Percentiles rank a stretch among this genome's conserved stretches.
Conservation (phyloP, 1,284 basidiomycete species). For the Cryptococcus amylolentus region DNA sequence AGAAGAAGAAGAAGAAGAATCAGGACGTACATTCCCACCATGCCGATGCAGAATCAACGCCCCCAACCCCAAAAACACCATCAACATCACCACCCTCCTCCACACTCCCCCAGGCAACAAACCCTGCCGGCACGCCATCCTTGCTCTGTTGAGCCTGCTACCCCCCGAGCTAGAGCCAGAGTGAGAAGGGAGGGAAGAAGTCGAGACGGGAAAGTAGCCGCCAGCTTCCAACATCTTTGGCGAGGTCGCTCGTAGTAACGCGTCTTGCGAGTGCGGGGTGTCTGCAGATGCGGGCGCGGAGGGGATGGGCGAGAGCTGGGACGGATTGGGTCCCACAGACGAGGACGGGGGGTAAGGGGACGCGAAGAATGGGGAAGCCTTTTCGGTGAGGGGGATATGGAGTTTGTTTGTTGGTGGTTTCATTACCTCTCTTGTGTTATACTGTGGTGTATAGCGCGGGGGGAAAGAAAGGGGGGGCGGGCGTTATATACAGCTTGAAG, state of each 20-base stretch:
- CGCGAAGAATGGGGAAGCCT: constrained; percentile 13
- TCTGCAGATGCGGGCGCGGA: neutral
- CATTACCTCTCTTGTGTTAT: neutral
- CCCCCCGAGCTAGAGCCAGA: neutral
- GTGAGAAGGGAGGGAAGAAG: too few relatives aligned
- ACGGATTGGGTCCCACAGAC: neutral
- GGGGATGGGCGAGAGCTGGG: constrained; percentile 10
- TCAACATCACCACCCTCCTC: constrained; percentile 3
- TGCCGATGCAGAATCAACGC: constrained; percentile 1
- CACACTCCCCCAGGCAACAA: neutral
- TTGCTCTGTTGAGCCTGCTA: neutral
- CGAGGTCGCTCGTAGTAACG: constrained; percentile 4
- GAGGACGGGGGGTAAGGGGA: constrained; percentile 6
- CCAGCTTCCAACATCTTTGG: constrained; percentile 9
- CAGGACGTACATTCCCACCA: neutral
- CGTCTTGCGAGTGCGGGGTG: constrained; percentile 5
- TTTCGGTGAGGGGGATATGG: constrained; percentile 12
- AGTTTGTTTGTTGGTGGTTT: constrained; percentile 8
- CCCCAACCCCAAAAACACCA: neutral
- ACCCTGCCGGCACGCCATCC: constrained; percentile 1
- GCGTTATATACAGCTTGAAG: too few relatives aligned
- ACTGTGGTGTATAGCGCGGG: too few relatives aligned
- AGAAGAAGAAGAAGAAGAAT: neutral
- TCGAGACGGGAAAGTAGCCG: neutral
- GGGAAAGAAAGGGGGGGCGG: too few relatives aligned